phyloP scores from a whole-genome alignment of 768 basidiomycete species.

The Auricularia sp. region DNA sequence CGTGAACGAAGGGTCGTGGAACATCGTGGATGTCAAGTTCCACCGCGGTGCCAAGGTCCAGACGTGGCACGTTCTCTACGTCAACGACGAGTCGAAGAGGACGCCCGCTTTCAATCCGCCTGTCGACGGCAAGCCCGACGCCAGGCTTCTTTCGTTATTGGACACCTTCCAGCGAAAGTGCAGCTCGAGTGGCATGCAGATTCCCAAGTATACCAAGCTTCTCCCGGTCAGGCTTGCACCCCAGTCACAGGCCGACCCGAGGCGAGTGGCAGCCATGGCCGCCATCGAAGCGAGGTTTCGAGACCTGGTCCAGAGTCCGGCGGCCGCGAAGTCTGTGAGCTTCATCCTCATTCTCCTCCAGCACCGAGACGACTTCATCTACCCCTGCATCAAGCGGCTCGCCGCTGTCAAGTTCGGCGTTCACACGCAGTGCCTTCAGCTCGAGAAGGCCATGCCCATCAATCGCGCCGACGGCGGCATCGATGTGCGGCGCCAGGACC shows the following conservation, averaged over 20 bases:
- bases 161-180: conserved; percentile 57
- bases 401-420: conserved; percentile 62
- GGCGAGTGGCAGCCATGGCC: conserved; percentile 39
- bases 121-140: conserved; percentile 35
- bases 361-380: conserved; percentile 60
- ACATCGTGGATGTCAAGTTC: conserved; percentile 61
- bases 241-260: conserved; percentile 37
- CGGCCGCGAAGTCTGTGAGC: conserved; percentile 13
- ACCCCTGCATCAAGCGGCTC: conserved; percentile 71
- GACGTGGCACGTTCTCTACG: conserved; percentile 58
- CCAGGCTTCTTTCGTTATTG: conserved; percentile 36
- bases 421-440: conserved; percentile 64
- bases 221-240: background rate
- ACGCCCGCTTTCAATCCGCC: background rate
- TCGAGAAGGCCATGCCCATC: conserved; percentile 39
- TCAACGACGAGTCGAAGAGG: conserved; percentile 28
- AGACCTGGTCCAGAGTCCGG: conserved; percentile 23
- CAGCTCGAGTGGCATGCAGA: conserved; percentile 48
- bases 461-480: conserved; percentile 45
- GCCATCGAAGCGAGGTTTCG: conserved; percentile 32
- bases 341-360: conserved; percentile 66
- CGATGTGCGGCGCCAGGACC: conserved; percentile 15
- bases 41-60: conserved; percentile 22
- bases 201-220: conserved; percentile 13
- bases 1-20: conserved; percentile 55